Base-by-base conservation (phyloP, 257 asterid genomes). In the Leonotis leonurus region DNA sequence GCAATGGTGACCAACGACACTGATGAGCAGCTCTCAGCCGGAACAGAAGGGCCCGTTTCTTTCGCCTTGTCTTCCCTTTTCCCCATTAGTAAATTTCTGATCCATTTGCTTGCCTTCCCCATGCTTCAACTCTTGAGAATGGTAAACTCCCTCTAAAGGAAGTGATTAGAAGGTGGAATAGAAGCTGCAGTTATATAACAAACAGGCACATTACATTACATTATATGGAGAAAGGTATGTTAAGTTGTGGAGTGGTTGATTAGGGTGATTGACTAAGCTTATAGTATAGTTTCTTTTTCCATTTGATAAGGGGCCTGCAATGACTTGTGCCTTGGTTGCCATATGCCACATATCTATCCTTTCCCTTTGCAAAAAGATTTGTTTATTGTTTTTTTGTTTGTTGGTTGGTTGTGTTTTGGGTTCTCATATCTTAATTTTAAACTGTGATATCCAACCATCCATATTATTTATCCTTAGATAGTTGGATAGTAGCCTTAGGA, bases 51-150 rank as follows among this genome's bases (percentile, higher is more conserved):
- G 43, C 61, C 39, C 50, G 49, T 56, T 68, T 74, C 79, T 76
- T 84, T 75, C 49, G 59, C 70, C 60, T 70, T 72, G 52, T 74
- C 84, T 9, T 79, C 88, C 66, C 64, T 83, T 41, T 75, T 83
- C 22, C 96, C 95, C 67, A 81, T 43, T 67, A 85, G 71, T 18
- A 88, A 75, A 67, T 80, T 83, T 71, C 79, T 75, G 66, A 85
- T 78, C 96, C 96, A 85, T 75, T 65, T 81, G 72, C 86, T 70
- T 71, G 92, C 95, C 74, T 80, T 83, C 32, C 78, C 92, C 95
- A 88, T 85, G 52, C 44, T 44, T 57, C 64, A 41, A 48, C 68
- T 24, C 29, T 17, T 30, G 56, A 22, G 48, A 57, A 44, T 18
- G 4, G 27, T 40, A 30, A 14, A 64, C 17, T 25, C 54, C 35